phyloP scores from a whole-genome alignment of 352 stramenopile species.

The Pythium rhizo-oryzae region DNA sequence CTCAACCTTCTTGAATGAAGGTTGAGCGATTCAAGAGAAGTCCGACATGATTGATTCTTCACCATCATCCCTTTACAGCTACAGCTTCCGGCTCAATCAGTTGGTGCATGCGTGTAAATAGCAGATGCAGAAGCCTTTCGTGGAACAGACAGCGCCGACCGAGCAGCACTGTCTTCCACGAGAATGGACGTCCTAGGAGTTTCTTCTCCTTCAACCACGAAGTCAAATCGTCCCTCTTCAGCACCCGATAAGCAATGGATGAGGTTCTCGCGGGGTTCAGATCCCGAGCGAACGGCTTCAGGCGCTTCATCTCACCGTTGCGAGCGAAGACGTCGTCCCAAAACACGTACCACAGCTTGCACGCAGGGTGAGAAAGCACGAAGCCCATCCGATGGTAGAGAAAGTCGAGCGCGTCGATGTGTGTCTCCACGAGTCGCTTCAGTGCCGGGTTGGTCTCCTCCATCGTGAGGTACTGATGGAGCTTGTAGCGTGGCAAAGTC shows the following conservation, averaged over 20 bases:
- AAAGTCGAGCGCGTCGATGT: slow-evolving; percentile 34
- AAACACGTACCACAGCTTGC: slow-evolving; percentile 52
- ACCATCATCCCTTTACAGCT: slow-evolving; percentile 1
- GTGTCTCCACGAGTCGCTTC: slow-evolving; percentile 18
- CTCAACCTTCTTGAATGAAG: no score
- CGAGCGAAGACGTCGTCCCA: slow-evolving; percentile 47
- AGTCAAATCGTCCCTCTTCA: slow-evolving; percentile 36
- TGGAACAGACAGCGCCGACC: slow-evolving; percentile 30
- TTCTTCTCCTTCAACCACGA: slow-evolving; percentile 27
- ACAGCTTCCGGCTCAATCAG: slow-evolving; percentile 9
- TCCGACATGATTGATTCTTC: no score
- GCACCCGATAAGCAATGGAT: slow-evolving; percentile 44
- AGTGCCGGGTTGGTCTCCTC: slow-evolving; percentile 36
- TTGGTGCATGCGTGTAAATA: slow-evolving; percentile 29
- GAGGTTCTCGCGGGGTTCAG: slow-evolving; percentile 30
- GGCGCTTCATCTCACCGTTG: slow-evolving; percentile 39
- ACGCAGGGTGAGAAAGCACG: slow-evolving; percentile 35
- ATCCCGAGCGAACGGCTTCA: slow-evolving; percentile 26
- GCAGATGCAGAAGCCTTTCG: slow-evolving; percentile 21
- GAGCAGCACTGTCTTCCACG: slow-evolving; percentile 20
- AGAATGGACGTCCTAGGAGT: slow-evolving; percentile 10
- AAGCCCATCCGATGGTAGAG: slow-evolving; percentile 40
- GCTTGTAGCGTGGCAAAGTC: slow-evolving; percentile 19
- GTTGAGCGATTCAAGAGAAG: no score
- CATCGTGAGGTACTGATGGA: slow-evolving; percentile 34